Evolutionary conservation across 345 rosid genomes (phyloP).

Genomic region (Cardiospermum halicacabum): DNA sequence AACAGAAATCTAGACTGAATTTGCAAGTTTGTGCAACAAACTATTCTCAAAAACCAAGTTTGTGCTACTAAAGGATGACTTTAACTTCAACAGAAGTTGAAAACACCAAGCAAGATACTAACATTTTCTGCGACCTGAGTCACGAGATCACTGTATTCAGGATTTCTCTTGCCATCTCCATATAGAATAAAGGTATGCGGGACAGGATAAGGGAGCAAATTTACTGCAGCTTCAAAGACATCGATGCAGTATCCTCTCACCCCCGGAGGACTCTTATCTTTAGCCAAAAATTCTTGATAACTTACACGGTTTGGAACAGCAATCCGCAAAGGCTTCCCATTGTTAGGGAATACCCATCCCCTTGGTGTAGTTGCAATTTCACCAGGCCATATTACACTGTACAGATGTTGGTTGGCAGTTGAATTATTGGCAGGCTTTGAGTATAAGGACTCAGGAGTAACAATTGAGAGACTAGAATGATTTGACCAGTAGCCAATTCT

Average conservation of each 20-base stretch:
- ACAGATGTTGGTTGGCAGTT: constrained; percentile 44
- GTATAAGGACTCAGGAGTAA: constrained; percentile 58
- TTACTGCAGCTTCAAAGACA: constrained; percentile 84
- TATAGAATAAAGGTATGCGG: constrained; percentile 52
- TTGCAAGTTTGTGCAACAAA: neutral
- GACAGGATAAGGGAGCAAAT: constrained; percentile 81
- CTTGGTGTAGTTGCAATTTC: constrained; percentile 45
- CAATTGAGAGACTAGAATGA: constrained; percentile 60
- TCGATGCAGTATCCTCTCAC: constrained; percentile 85
- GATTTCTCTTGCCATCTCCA: constrained; percentile 68
- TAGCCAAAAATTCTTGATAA: constrained; percentile 48
- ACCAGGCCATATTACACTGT: constrained; percentile 81
- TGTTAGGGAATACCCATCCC: constrained; percentile 93
- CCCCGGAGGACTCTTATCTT: constrained; percentile 61
- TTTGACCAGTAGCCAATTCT: constrained; percentile 94
- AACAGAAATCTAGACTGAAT: neutral
- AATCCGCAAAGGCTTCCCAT: constrained; percentile 68
- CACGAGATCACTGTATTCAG: constrained; percentile 53
- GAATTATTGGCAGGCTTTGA: constrained; percentile 48
- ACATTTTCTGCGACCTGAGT: constrained; percentile 57
- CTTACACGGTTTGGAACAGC: constrained; percentile 75
- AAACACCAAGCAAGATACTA: constrained; percentile 28
- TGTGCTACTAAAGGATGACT: neutral
- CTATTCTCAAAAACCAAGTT: neutral
- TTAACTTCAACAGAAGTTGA: neutral